Conservation (phyloP, 2,329 filamentous ascomycete genomes). For the Acrodontium crateriforme region DNA sequence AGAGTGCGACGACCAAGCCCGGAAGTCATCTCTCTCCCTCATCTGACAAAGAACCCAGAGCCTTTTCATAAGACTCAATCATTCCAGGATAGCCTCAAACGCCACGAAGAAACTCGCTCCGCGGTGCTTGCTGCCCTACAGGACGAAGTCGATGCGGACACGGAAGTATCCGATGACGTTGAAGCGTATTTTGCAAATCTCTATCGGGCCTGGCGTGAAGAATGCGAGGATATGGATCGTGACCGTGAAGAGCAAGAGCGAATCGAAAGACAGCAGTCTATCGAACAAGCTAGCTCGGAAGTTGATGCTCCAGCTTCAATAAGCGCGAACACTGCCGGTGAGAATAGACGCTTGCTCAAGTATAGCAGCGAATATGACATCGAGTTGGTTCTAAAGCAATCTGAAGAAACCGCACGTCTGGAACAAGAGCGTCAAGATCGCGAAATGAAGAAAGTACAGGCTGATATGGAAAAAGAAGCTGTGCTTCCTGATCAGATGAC, state of each 20-base stretch:
- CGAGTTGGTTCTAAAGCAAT: slow-evolving; percentile 58
- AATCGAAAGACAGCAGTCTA: slow-evolving; percentile 21
- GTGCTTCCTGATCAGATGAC: slow-evolving; percentile 57
- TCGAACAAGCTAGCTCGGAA: slow-evolving; percentile 24
- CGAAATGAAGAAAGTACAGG: slow-evolving; percentile 51
- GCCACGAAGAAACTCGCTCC: slow-evolving; percentile 20
- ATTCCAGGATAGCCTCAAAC: slow-evolving; percentile 23
- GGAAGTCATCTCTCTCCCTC: slow-evolving; percentile 31
- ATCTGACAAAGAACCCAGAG: slow-evolving; percentile 24
- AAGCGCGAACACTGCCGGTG: slow-evolving; percentile 32
- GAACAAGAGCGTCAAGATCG: slow-evolving; percentile 44
- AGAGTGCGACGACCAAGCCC: slow-evolving; percentile 22
- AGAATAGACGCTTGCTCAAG: slow-evolving; percentile 37
- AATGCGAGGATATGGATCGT: slow-evolving; percentile 28
- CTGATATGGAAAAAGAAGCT: slow-evolving; percentile 64
- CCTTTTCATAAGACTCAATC: slow-evolving; percentile 11
- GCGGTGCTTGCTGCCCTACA: slow-evolving; percentile 21
- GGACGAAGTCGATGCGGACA: slow-evolving; percentile 13
- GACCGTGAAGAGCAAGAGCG: slow-evolving; percentile 26
- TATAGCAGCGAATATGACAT: slow-evolving; percentile 62
- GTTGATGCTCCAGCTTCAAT: slow-evolving; percentile 29
- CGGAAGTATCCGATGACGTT: slow-evolving; percentile 17
- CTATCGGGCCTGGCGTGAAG: slow-evolving; percentile 29
- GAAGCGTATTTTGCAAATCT: slow-evolving; percentile 21
- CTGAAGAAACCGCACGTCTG: slow-evolving; percentile 55